Evolutionary conservation across 1,139 yeast genomes (phyloP).

Genomic region (Eremothecium coryli): DNA sequence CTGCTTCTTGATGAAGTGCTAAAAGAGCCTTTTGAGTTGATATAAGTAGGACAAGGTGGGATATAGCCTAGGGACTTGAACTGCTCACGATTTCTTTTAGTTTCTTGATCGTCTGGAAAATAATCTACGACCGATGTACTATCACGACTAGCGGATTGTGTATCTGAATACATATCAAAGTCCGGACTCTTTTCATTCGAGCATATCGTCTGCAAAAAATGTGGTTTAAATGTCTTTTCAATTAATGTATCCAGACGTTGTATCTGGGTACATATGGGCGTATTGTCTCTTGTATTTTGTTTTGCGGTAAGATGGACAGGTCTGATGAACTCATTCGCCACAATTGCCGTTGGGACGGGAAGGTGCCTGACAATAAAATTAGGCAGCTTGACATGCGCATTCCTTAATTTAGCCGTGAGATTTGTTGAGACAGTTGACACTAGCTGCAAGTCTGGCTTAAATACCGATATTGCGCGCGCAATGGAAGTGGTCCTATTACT

Average conservation of each 20-base stretch:
- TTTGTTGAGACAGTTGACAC: conserved; percentile 33
- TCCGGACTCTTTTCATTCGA: not conserved
- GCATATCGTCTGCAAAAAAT: conserved; percentile 11
- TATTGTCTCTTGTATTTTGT: conserved; percentile 5
- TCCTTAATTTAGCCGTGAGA: conserved; percentile 27
- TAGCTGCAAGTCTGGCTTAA: conserved; percentile 47
- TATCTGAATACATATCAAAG: not conserved
- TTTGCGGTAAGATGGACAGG: conserved; percentile 20
- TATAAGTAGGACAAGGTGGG: conserved; percentile 21
- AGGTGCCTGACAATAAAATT: conserved; percentile 30
- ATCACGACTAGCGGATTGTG: not conserved
- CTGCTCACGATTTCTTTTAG: conserved; percentile 17
- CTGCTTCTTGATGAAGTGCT: conserved; percentile 17
- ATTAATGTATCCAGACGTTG: conserved; percentile 15
- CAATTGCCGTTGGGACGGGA: conserved; percentile 29
- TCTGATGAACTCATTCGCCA: conserved; percentile 31
- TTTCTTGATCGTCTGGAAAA: conserved; percentile 22
- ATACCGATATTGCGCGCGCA: conserved; percentile 42
- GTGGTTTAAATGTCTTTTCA: conserved; percentile 7
- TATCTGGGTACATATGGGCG: conserved; percentile 1
- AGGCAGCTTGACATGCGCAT: conserved; percentile 31
- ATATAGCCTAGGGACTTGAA: conserved; percentile 27
- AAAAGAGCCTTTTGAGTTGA: conserved; percentile 15
- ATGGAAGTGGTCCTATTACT: conserved; percentile 37
- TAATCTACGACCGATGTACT: conserved; percentile 11